Evolutionary conservation across 257 asterid species (phyloP).

Genomic region (Anisodus acutangulus): DNA sequence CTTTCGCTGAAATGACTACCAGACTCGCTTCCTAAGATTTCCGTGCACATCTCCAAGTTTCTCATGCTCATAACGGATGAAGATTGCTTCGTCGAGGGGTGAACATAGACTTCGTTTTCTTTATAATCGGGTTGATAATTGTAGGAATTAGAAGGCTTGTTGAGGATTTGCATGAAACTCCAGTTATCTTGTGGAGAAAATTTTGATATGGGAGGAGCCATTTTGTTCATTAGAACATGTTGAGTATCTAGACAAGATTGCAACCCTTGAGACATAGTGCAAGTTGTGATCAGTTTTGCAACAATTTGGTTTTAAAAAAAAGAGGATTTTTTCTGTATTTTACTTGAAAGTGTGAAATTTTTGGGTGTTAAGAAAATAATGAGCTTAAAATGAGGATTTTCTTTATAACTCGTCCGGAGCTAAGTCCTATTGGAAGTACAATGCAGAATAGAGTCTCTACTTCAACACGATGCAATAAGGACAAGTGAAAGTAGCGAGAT

Average conservation of each 20-base stretch:
- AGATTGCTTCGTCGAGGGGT: constrained; percentile 54
- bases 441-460: not conserved
- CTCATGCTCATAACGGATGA: constrained; percentile 46
- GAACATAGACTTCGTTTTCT: constrained; percentile 45
- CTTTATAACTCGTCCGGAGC: not conserved
- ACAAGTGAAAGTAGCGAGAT: not conserved
- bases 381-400: not conserved
- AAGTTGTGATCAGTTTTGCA: not conserved
- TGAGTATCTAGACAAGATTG: not conserved
- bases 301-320: not conserved
- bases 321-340: not conserved
- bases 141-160: constrained; percentile 9
- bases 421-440: not conserved
- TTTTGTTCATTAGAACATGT: not conserved
- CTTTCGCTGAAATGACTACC: constrained; percentile 54
- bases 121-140: not conserved
- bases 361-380: not conserved
- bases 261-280: not conserved
- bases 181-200: constrained; percentile 27
- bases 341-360: not conserved
- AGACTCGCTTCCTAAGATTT: constrained; percentile 71
- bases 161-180: constrained; percentile 43
- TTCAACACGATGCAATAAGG: not conserved
- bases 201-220: not conserved
- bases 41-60: constrained; percentile 87